phyloP scores from a whole-genome alignment of 768 basidiomycete species.

The Crepidotus variabilis region DNA sequence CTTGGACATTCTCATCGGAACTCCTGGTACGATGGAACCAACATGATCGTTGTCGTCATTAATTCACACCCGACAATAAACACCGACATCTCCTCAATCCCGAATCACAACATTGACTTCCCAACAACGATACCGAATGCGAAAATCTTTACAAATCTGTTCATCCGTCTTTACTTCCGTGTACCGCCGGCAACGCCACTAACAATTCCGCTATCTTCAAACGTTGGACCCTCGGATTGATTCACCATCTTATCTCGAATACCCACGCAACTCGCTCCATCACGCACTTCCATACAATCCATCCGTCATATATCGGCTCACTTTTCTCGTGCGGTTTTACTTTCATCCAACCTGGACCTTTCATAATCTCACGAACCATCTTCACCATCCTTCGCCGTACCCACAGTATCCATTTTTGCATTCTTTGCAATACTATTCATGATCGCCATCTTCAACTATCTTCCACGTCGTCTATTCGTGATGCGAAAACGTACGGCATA shows the following conservation, averaged over 20 bases:
- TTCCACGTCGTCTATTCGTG: conserved; percentile 53
- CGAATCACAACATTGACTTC: neutral
- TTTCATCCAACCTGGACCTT: neutral
- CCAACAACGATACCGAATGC: neutral
- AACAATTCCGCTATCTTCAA: neutral
- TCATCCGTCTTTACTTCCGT: neutral
- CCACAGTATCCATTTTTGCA: conserved; percentile 6
- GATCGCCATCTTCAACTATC: conserved; percentile 40
- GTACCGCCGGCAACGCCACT: neutral
- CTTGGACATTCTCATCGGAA: too few species aligned
- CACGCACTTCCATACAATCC: too few species aligned
- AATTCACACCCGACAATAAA: too few species aligned
- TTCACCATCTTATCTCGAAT: neutral
- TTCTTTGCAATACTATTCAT: conserved; percentile 34
- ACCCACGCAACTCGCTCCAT: neutral
- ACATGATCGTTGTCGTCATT: too few species aligned
- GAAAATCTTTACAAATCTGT: neutral
- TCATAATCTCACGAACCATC: neutral
- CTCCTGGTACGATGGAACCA: too few species aligned
- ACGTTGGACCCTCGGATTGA: neutral
- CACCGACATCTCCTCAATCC: neutral
- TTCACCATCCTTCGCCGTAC: neutral
- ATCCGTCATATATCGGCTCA: too few species aligned
- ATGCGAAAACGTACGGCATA: conserved; percentile 53
- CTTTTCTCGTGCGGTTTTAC: too few species aligned